Evolutionary conservation across 2,329 filamentous ascomycete genomes (phyloP), one percentile per base, ranked within the genome.

Genomic region (Colletotrichum sp.): DNA sequence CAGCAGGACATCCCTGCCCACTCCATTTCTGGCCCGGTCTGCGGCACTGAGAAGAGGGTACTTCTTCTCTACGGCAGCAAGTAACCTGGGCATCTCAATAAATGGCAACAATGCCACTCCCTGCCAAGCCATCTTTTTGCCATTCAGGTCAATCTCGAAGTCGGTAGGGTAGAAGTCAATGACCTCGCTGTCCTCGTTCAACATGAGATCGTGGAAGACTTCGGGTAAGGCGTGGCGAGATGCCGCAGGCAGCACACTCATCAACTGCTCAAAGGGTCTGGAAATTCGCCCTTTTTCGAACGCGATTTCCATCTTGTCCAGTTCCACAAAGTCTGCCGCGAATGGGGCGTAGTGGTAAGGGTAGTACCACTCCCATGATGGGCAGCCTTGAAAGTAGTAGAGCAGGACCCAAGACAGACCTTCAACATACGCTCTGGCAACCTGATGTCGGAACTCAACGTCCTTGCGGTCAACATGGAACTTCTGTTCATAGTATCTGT

Each of bases 361-460:
- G 82, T 98, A 99, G 84, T 97, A 99, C 97, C 97, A 99, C 68
- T 96, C 97, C 97, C 97, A 99, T 0, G 96, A 98, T 27, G 97
- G 96, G 80, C 97, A 99, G 30, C 97, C 97, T 85, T 99, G 97
- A 84, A 98, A 98, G 84, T 99, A 99, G 85, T 99, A 99, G 43
- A 96, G 89, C 66, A 99, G 88, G 52, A 99, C 97, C 97, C 97
- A 99, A 27, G 94, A 94, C 12, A 99, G 90, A 43, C 97, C 97
- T 87, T 98, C 96, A 15, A 96, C 96, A 83, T 99, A 99, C n/a
- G 95, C 92, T 70, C 92, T 91, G 43, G 94, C 97, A 72, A 99
- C 97, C 81, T 95, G 91, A 84, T 96, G 94, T 70, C 96, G 94
- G 84, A 98, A 98, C 67, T 93, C 94, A 65, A 94, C 88, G 83